Evolutionary conservation across 2,329 filamentous ascomycete genomes (phyloP).

Genomic region (Davidsoniella australis): DNA sequence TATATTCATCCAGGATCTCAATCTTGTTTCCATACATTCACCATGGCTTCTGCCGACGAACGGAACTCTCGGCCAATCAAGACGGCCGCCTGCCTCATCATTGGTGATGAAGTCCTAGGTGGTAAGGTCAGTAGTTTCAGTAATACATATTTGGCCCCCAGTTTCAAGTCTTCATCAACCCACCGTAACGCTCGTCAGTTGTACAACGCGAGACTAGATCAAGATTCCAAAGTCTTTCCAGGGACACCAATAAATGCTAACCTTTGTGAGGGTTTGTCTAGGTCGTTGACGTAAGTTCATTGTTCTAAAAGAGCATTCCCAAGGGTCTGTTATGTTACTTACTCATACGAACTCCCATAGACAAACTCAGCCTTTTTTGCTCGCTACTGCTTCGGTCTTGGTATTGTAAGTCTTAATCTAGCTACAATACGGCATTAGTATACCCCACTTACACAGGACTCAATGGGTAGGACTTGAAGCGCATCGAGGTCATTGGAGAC

Average conservation of each 20-base stretch:
- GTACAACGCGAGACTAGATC: not conserved
- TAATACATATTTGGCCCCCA: not conserved
- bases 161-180: not conserved
- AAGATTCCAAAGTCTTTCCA: not conserved
- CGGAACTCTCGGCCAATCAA: slow-evolving; percentile 53
- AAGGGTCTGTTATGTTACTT: not conserved
- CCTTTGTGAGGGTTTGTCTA: not conserved
- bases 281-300: slow-evolving; percentile 11
- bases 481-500: slow-evolving; percentile 85
- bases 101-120: slow-evolving; percentile 90
- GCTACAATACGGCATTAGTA: not conserved
- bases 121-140: slow-evolving; percentile 53
- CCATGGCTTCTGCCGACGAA: slow-evolving; percentile 31
- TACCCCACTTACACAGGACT: not conserved
- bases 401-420: slow-evolving; percentile 30
- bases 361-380: slow-evolving; percentile 44
- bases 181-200: not conserved
- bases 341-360: slow-evolving; percentile 2
- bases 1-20: too few relatives aligned
- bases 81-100: slow-evolving; percentile 83
- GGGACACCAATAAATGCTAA: not conserved
- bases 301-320: not conserved
- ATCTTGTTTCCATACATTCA: slow-evolving; percentile 14
- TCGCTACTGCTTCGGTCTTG: slow-evolving; percentile 45
- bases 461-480: slow-evolving; percentile 45